Base-by-base conservation (phyloP, 1,284 basidiomycete species). In the Ceratobasidium theobromae region DNA sequence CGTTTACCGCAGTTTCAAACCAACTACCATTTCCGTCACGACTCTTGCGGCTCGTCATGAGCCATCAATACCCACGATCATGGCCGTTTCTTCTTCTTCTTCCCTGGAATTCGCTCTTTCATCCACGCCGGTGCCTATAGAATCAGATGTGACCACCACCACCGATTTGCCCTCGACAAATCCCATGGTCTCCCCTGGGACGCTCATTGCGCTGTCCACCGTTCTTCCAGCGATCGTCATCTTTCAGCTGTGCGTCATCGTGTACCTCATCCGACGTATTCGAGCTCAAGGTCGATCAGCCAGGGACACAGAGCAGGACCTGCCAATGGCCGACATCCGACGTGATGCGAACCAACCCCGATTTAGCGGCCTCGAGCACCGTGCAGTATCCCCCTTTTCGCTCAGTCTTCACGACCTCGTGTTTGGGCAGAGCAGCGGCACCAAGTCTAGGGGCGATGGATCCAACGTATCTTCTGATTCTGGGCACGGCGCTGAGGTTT, bases 201-300 rank as follows among this genome's bases (percentile, higher is more conserved):
- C 55, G 2, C 43, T 60, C 18, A 60, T 60, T 60, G 55, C 55
- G n/a, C 30, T 60, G 12, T 60, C 55, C 8, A 60, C 55, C 11
- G 30, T 60, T 6, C 45, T 60, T 8, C 55, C 55, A 16, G 43
- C 55, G 1, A 33, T 60, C 18, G 48, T 60, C 30, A 16, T 48
- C 41, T 8, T 35, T 21, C 30, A 48, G 9, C 28, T 60, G n/a
- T 18, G n/a, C 21, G 35, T 48, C 11, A 48, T 60, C n/a, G 14
- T 60, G 30, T 49, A 49, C 23, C 27, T 60, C 5, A 41, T 60
- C 28, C 41, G 55, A 60, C n/a, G n/a, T n/a, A 30, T 45, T 30
- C 55, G 55, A 60, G 27, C 27, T 30, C 54, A 16, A 25, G 18
- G 43, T 27, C 55, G 14, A 30, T n/a, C 23, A 28, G 43, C n/a